These are phyloP conservation scores for Lichtheimia hyalospora DNA, from an alignment of 371 early-diverging fungal species.

Conservation along the genomic window DNA sequence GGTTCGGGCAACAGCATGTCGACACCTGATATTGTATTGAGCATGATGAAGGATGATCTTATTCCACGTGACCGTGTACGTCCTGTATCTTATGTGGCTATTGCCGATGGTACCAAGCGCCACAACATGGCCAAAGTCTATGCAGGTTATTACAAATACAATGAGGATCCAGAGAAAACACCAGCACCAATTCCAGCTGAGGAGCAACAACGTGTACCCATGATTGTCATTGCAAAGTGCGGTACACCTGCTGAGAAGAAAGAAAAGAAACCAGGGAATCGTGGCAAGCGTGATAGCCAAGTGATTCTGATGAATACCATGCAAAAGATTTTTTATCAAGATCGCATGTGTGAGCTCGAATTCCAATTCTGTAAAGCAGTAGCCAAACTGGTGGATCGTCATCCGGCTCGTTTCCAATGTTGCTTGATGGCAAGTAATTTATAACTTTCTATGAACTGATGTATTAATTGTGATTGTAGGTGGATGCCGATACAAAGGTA, in stretches of 20 bases:
- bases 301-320: conserved; percentile 91
- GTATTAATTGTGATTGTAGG: conserved; percentile 22
- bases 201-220: conserved; percentile 48
- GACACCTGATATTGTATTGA: conserved; percentile 69
- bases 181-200: conserved; percentile 40
- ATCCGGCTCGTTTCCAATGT: conserved; percentile 85
- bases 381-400: conserved; percentile 76
- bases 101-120: conserved; percentile 83
- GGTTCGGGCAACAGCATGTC: conserved; percentile 70
- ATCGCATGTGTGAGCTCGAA: conserved; percentile 95
- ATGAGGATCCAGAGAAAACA: conserved; percentile 32
- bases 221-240: conserved; percentile 84
- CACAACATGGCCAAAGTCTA: conserved; percentile 90
- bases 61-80: conserved; percentile 56
- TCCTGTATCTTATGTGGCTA: conserved; percentile 79
- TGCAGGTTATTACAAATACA: conserved; percentile 75
- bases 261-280: conserved; percentile 50
- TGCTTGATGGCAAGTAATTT: conserved; percentile 79
- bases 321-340: conserved; percentile 87
- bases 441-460: not conserved
- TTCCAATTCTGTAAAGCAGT: conserved; percentile 94
- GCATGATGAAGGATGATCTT: conserved; percentile 75
- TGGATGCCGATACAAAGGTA: conserved; percentile 96
- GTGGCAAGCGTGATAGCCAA: conserved; percentile 64
- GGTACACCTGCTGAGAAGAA: conserved; percentile 71